phyloP scores from a whole-genome alignment of 495 filamentous ascomycete species.

The Clavariopsis aquatica region DNA sequence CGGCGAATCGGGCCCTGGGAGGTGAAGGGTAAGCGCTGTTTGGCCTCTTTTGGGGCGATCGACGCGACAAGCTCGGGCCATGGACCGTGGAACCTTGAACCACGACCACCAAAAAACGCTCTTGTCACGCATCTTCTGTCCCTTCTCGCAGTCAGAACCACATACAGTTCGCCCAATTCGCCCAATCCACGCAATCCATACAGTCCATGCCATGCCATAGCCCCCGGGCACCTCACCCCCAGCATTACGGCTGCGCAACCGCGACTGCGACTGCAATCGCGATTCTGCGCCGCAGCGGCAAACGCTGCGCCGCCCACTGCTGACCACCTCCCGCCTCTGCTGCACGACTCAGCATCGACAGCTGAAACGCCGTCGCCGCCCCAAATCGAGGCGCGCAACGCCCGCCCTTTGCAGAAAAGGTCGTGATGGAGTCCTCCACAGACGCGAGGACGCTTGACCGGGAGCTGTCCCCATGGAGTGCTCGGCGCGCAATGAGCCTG shows the following conservation, averaged over 20 bases:
- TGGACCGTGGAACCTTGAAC: neutral
- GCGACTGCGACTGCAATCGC: neutral
- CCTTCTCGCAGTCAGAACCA: neutral
- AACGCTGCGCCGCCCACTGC: neutral
- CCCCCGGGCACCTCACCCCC: neutral
- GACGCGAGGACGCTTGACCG: slow-evolving; percentile 9
- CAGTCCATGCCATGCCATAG: neutral
- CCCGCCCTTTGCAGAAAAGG: neutral
- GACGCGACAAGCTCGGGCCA: neutral
- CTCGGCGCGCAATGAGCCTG: slow-evolving; percentile 4
- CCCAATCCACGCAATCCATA: too few relatives aligned
- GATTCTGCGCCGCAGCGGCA: neutral
- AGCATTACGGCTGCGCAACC: neutral
- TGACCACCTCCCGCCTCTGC: neutral
- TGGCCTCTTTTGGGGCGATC: neutral
- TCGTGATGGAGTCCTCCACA: slow-evolving; percentile 6
- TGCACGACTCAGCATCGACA: slow-evolving; percentile 6
- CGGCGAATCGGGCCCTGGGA: neutral
- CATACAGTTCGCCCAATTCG: neutral
- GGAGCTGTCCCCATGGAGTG: slow-evolving; percentile 16
- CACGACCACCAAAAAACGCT: neutral
- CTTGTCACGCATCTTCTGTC: neutral
- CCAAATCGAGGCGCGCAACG: slow-evolving; percentile 13
- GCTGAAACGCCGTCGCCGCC: slow-evolving; percentile 22
- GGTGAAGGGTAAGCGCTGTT: neutral